Percentiles rank a stretch among this genome's conserved stretches.
These are phyloP conservation scores for Dipsacomyces acuminosporus DNA, from an alignment of 371 early-diverging fungal species.

Conservation along the genomic window DNA sequence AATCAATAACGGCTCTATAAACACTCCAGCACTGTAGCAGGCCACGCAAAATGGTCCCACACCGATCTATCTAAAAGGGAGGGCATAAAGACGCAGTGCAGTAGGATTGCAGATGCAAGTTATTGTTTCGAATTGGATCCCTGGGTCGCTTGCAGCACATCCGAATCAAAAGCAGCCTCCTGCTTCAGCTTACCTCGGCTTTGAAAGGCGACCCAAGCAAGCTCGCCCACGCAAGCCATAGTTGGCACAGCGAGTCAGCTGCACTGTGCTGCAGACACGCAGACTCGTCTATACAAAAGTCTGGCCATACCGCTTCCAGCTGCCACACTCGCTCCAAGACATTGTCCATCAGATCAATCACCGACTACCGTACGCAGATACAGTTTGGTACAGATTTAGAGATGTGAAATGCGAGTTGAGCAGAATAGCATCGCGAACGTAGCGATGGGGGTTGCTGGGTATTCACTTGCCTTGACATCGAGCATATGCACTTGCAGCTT, in stretches of 20 bases:
- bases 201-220: slow-evolving; percentile 28
- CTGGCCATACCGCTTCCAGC: slow-evolving; percentile 22
- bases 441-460: background rate
- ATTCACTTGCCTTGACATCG: slow-evolving; percentile 26
- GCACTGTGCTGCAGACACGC: slow-evolving; percentile 7
- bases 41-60: slow-evolving; percentile 30
- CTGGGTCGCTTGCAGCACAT: no score
- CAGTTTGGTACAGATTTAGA: background rate
- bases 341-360: slow-evolving; percentile 15
- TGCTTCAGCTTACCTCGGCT: slow-evolving; percentile 7
- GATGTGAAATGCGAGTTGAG: background rate
- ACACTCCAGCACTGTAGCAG: slow-evolving; percentile 32
- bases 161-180: no score
- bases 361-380: no score
- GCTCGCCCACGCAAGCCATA: slow-evolving; percentile 33
- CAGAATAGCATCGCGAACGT: background rate
- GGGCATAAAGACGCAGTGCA: background rate
- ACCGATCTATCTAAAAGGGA: background rate
- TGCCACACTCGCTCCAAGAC: slow-evolving; percentile 20
- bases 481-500: slow-evolving; percentile 12
- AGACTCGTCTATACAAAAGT: slow-evolving; percentile 31
- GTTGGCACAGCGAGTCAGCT: slow-evolving; percentile 7
- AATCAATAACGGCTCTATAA: slow-evolving; percentile 33
- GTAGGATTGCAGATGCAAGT: background rate
- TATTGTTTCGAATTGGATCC: no score